Base-by-base conservation (phyloP, 169 alveolate species). In the Perkinsus olseni region DNA sequence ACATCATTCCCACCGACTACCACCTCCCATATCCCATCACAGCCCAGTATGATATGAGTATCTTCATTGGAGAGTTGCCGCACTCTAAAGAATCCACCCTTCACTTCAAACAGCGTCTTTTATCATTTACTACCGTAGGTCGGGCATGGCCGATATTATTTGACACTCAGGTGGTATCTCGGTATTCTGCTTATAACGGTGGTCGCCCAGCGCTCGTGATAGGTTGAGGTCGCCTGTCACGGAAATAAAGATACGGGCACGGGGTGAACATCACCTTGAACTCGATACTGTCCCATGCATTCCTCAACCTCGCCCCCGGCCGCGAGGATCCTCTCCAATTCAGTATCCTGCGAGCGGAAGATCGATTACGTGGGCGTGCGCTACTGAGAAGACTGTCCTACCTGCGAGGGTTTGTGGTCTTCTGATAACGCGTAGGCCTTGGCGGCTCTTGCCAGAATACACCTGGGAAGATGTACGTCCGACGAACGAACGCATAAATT, bases 161-260 rank as follows among this genome's bases (percentile, higher is more conserved):
- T 95, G 97, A 45, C 93, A 92, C 91, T 95, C 97, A 6, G 96
- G 94, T 0, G 95, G 94, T 24, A 91, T 34, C 10, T 37, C 45
- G 38, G 92, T 38, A 90, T 93, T 92, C 34, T 94, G 94, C 92
- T 95, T 95, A 92, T 95, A 95, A 24, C 92, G 95, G 62, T 94
- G 91, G 38, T 95, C 97, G 0, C 97, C 97, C 28, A 95, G 45
- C n/a, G 97, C 96, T 0, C 97, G 94, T 74, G 95, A 92, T 51
- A 95, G 92, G 82, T 95, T 95, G 94, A 95, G 74, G 74, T 95
- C 95, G 28, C 97, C 97, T 45, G 17, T 10, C 17, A 45, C 6
- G 6, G 17, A 45, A 6, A 45, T 10, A 10, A 10, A 45, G 62
- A 45, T 45, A 45, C 62, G n/a, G n/a, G n/a, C n/a, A n/a, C n/a